Evolutionary conservation across 352 stramenopile genomes (phyloP), one percentile per base, ranked within the genome.

Genomic region (Phytophthora idaei): DNA sequence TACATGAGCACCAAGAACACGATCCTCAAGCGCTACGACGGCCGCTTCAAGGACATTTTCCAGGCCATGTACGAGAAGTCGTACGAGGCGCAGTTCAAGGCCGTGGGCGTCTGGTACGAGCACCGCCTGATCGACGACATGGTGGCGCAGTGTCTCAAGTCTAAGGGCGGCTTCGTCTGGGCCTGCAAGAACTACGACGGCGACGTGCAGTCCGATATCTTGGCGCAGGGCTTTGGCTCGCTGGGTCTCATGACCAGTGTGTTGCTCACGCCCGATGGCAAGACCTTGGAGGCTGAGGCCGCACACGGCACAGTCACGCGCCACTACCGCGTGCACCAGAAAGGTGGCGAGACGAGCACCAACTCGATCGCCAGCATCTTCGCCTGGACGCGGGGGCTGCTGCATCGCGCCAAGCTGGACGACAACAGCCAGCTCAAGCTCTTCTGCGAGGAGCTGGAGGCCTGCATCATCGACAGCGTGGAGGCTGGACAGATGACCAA

Each of bases 1-100:
- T 97, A 96, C 70, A 73, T 97, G 72, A 90, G 74, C 72, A 97
- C 90, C 39, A 97, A 97, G 79, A 97, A 97, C 83, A 97, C 90
- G 42, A 97, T 97, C 67, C 76, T 97, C 17, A 97, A 97, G 76
- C 72, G 74, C 42, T 95, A 95, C 74, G 88, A 95, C 47, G 88
- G 88, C 52, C 82, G 81, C 54, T 95, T 95, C 69, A 94, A 94
- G 73, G 88, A 96, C 73, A 94, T 97, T 67, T 97, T 97, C 73
- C 80, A 94, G 64, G 70, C 76, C 10, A 85, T 96, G 77, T 97
- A 97, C 77, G 73, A 87, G 49, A 64, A 60, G n/a, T 80, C 92
- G 32, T 96, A 90, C 73, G 76, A 93, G 63, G 69, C 75, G 55
- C 73, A 85, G 71, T 97, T 85, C 65, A 79, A 94, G 57, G 81